These are phyloP conservation scores for Corynascus novoguineensis DNA, from an alignment of 495 filamentous ascomycete genomes.

Conservation along the genomic window DNA sequence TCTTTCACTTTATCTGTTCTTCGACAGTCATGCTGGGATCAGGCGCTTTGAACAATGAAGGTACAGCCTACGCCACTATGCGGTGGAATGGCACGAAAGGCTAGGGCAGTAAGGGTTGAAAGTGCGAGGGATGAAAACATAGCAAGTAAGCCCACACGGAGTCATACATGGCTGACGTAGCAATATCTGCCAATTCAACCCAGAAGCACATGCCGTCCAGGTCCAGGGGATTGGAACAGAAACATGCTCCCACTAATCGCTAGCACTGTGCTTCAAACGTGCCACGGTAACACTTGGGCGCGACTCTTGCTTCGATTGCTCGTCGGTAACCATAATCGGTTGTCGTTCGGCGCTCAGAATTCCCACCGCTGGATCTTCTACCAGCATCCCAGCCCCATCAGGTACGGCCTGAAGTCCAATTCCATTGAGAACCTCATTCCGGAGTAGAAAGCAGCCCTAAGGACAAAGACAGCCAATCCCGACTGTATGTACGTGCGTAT, in stretches of 20 bases:
- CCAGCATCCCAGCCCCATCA: slow-evolving; percentile 10
- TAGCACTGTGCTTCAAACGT: neutral
- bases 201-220: too few species aligned
- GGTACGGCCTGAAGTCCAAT: slow-evolving; percentile 34
- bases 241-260: neutral
- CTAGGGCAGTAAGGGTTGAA: too few species aligned
- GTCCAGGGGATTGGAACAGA: neutral
- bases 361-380: slow-evolving; percentile 6
- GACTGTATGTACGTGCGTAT: slow-evolving; percentile 38
- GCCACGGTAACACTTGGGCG: slow-evolving; percentile 5
- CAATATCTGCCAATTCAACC: too few species aligned
- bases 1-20: too few species aligned
- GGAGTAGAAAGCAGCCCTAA: slow-evolving; percentile 45
- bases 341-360: slow-evolving; percentile 16
- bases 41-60: too few species aligned
- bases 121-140: too few species aligned
- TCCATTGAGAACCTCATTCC: slow-evolving; percentile 37
- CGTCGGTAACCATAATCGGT: slow-evolving; percentile 10
- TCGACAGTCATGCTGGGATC: too few species aligned
- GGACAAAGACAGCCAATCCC: slow-evolving; percentile 38
- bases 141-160: too few species aligned
- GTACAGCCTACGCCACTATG: too few species aligned
- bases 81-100: too few species aligned
- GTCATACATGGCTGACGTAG: too few species aligned
- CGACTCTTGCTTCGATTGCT: slow-evolving; percentile 19